Conservation (phyloP, 371 early-diverging fungal species). For the Smittium mucronatum region DNA sequence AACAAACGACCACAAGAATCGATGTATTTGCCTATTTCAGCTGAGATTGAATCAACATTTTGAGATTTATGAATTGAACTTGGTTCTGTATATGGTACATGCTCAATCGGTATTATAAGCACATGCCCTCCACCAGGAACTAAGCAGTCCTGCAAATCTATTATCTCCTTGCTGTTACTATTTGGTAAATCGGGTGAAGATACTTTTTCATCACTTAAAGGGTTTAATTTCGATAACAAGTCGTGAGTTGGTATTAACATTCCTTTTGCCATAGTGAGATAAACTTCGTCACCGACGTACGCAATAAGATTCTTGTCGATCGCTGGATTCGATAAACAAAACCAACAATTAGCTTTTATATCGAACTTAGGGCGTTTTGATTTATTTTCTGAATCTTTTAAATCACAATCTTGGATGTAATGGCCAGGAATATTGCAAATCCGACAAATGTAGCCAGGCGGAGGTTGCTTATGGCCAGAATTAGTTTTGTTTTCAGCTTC, state of each 20-base stretch:
- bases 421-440: conserved; percentile 47
- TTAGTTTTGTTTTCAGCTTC: background rate
- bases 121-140: conserved; percentile 40
- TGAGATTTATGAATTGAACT: conserved; percentile 4
- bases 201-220: background rate
- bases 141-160: background rate
- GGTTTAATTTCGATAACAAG: background rate
- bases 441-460: conserved; percentile 38
- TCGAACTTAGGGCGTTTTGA: conserved; percentile 14
- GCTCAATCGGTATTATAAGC: conserved; percentile 44
- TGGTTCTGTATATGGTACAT: conserved; percentile 24
- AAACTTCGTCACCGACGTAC: conserved; percentile 38
- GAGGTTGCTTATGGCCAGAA: conserved; percentile 19
- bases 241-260: conserved; percentile 28
- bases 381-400: background rate
- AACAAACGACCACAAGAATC: conserved; percentile 15
- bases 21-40: conserved; percentile 16
- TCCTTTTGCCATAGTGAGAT: conserved; percentile 48
- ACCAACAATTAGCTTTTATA: conserved; percentile 40
- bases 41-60: background rate
- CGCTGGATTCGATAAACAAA: conserved; percentile 49
- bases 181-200: conserved; percentile 9
- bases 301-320: conserved; percentile 48
- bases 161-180: no score
- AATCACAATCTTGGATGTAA: conserved; percentile 51